Evolutionary conservation across 2,329 filamentous ascomycete genomes (phyloP), one percentile per base, ranked within the genome.

Genomic region (Anthostomella pinea): DNA sequence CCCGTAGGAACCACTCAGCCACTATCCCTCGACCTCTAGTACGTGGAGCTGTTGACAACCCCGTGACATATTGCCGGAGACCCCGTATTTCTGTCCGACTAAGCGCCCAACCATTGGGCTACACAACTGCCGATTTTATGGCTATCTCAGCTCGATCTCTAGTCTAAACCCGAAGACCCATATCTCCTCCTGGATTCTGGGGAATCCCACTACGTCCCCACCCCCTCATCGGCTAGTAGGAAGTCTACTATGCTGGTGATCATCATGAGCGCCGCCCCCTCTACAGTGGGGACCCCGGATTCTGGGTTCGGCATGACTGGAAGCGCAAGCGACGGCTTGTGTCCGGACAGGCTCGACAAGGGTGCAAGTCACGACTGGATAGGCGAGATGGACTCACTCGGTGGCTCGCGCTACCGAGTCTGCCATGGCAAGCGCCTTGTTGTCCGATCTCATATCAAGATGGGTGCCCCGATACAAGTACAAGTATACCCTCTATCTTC

Each of bases 101-200:
- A 35, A 38, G 17, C 32, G 38, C 27, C 40, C 11, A 44, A 16
- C 35, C 35, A 52, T 52, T 53, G 50, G 50, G 24, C 43, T 42
- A 34, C 36, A 28, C 46, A 53, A 51, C 50, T 53, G 50, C 50
- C 50, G 50, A 50, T 36, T 42, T 35, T 38, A 39, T 35, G 24
- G 42, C 39, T 38, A 41, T 37, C 38, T 39, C 36, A 35, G 43
- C 36, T 33, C 41, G 8, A n/a, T n/a, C n/a, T n/a, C n/a, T n/a
- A n/a, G 39, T 36, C 35, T 33, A 19, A 26, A 26, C 16, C 44
- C 23, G 34, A 42, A 40, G 41, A 44, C 45, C 39, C 43, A 46
- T 40, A 41, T 31, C 38, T 35, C 38, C 36, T n/a, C n/a, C n/a
- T n/a, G n/a, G n/a, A n/a, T n/a, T n/a, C n/a, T n/a, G n/a, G n/a